These are phyloP conservation scores for Pythium sukuiense DNA, from an alignment of 352 stramenopile genomes.

Conservation along the genomic window DNA sequence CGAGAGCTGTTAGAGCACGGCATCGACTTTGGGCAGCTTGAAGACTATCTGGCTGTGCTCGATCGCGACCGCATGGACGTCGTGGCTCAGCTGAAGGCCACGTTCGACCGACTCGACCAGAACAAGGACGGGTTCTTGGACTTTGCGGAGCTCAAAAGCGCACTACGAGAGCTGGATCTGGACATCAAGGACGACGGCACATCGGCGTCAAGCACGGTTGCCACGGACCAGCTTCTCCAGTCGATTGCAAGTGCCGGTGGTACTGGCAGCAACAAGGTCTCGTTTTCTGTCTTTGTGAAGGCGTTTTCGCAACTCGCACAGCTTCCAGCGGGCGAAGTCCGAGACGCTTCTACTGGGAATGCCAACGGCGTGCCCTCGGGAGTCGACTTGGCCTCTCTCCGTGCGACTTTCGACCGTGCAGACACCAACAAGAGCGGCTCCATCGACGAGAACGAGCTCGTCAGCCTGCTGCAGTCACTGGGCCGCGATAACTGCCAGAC, in stretches of 20 bases:
- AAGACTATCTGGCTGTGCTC: slow-evolving; percentile 74
- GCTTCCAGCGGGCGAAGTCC: slow-evolving; percentile 36
- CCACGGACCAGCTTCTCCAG: slow-evolving; percentile 25
- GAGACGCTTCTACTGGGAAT: not conserved
- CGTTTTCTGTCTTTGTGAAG: slow-evolving; percentile 54
- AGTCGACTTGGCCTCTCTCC: slow-evolving; percentile 45
- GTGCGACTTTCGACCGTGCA: slow-evolving; percentile 42
- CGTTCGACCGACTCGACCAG: slow-evolving; percentile 63
- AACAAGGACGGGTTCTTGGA: slow-evolving; percentile 64
- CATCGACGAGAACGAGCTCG: slow-evolving; percentile 35
- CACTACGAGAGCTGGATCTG: slow-evolving; percentile 35
- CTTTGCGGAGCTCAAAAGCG: slow-evolving; percentile 45
- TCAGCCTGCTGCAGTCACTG: slow-evolving; percentile 20
- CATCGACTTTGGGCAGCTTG: slow-evolving; percentile 65
- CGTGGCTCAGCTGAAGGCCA: slow-evolving; percentile 63
- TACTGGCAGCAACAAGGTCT: slow-evolving; percentile 33
- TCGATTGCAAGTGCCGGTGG: slow-evolving; percentile 20
- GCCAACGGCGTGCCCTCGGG: slow-evolving; percentile 23
- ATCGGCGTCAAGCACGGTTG: slow-evolving; percentile 17
- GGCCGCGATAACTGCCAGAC: slow-evolving; percentile 21
- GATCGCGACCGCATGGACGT: slow-evolving; percentile 66
- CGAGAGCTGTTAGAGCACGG: slow-evolving; percentile 56
- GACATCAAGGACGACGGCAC: slow-evolving; percentile 29
- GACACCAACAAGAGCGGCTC: slow-evolving; percentile 36
- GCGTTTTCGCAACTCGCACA: slow-evolving; percentile 58